Evolutionary conservation across 768 basidiomycete species (phyloP), one percentile per base, ranked within the genome.

Genomic region (Asterophora lycoperdoides): DNA sequence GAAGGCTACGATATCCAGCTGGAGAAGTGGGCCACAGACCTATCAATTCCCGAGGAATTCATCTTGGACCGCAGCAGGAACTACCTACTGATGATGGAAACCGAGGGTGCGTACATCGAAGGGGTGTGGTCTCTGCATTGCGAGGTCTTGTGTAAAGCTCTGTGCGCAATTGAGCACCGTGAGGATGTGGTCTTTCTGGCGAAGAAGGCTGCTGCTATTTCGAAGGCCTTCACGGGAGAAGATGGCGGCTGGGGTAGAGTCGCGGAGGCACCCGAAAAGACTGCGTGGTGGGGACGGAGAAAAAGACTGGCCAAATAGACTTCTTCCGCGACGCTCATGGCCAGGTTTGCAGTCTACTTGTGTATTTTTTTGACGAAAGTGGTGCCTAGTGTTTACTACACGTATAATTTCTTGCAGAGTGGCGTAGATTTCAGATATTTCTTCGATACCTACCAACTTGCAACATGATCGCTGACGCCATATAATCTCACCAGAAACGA

Each of bases 171-270:
- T 17, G 40, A 53, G 14, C 42, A 61, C 13, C 29, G 43, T 10
- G 52, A 48, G 6, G 54, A 50, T 33, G 56, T 46, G 20, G 51
- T 54, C 10, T 32, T 41, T 4, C 49, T 56, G 36, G 60, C 58
- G 13, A 38, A 26, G 44, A 56, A 55, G 33, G 54, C 56, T 8
- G 50, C 56, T n/a, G 38, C 35, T 14, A 43, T 54, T 42, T 29
- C 39, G 5, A 20, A 9, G 7, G 19, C 39, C 8, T 48, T 19
- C 18, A 52, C 15, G 18, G 52, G 52, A 1, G 41, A 53, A 14
- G 52, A 59, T 20, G 52, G 29, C 28, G 51, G 57, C 1, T 60
- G 59, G 59, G 34, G 29, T 13, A 48, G 51, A 29, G 53, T 61
- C 6, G 57, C 53, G 2, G 52, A 36, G 8, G 43, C 58, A 5